These are phyloP conservation scores for Sphaerostilbella broomeana DNA, from an alignment of 2,329 filamentous ascomycete genomes.

Conservation along the genomic window DNA sequence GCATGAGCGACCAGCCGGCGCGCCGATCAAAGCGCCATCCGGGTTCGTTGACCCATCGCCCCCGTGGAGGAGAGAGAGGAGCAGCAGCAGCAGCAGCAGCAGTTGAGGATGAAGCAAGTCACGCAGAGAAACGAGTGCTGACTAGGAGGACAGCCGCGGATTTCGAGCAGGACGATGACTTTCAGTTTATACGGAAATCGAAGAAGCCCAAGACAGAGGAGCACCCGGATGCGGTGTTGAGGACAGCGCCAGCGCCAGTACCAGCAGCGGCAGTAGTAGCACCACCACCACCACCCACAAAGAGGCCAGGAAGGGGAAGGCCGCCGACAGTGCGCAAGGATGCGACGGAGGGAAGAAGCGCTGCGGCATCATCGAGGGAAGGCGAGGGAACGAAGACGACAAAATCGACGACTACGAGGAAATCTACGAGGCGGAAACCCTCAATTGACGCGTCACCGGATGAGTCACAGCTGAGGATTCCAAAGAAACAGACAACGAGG, in stretches of 20 bases:
- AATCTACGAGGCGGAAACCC: slow-evolving; percentile 33
- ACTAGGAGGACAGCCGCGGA: slow-evolving; percentile 28
- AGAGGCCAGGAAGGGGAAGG: slow-evolving; percentile 27
- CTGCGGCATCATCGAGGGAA: no score
- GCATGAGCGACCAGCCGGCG: slow-evolving; percentile 60
- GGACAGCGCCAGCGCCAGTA: slow-evolving; percentile 34
- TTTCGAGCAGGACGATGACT: slow-evolving; percentile 72
- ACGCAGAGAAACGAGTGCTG: slow-evolving; percentile 13
- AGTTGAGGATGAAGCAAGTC: not conserved
- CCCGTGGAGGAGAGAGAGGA: not conserved
- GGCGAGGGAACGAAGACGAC: no score
- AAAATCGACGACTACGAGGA: slow-evolving; percentile 21
- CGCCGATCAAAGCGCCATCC: slow-evolving; percentile 57
- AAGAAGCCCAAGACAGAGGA: slow-evolving; percentile 57
- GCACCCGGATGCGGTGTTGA: no score
- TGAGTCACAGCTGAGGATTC: slow-evolving; percentile 29
- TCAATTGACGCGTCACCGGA: slow-evolving; percentile 33
- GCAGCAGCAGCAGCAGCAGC: no score
- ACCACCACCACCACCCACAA: slow-evolving; percentile 26
- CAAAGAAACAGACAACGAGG: slow-evolving; percentile 37
- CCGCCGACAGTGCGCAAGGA: slow-evolving; percentile 22
- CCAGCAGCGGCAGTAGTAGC: slow-evolving; percentile 24
- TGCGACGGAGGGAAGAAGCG: not conserved
- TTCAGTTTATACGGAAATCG: slow-evolving; percentile 63
- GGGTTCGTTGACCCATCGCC: slow-evolving; percentile 38